Evolutionary conservation across 2,329 filamentous ascomycete species (phyloP), one percentile per base, ranked within the genome.

Genomic region (Calonectria honghensis): DNA sequence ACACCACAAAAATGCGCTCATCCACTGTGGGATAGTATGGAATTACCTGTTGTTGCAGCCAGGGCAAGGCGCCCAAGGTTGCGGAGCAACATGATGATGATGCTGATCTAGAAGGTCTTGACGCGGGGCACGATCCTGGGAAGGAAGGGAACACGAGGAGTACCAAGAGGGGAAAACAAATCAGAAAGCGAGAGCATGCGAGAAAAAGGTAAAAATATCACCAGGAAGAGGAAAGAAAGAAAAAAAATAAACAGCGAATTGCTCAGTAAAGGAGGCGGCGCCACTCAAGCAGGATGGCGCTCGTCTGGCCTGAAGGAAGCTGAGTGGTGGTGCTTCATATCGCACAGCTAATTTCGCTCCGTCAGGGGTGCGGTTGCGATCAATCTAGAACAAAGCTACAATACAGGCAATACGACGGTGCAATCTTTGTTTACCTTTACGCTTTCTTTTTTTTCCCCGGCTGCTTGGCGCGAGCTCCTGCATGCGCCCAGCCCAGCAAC

Each of bases 51-150:
- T 76, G 79, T 77, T 61, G 73, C 76, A 73, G 80, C 79, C 68
- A 82, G 73, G 77, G 77, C 81, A 27, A 78, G 75, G 71, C 78
- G 82, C 81, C 82, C 81, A 29, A 83, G 65, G 64, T 76, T 82
- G 73, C 74, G 75, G 73, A 79, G 75, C 76, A 84, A 78, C 83
- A 84, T 84, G 73, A 72, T 71, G 69, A 32, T 35, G 67, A 39
- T 52, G 54, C 24, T 27, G 31, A 20, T 18, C 39, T 6, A 18
- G n/a, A 29, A 4, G 2, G 4, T 66, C 51, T 75, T 67, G 51
- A 73, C 61, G 72, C 51, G 51, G 65, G 65, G 68, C 57, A 70
- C 48, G 70, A 72, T 71, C 67, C 73, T 70, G 68, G 78, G 73
- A 35, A 29, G 50, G 59, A 66, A 54, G 29, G 52, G 70, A 51